Percentiles rank a stretch among this genome's conserved stretches.
phyloP scores from a whole-genome alignment of 257 asterid species.

The Lycium ferocissimum region DNA sequence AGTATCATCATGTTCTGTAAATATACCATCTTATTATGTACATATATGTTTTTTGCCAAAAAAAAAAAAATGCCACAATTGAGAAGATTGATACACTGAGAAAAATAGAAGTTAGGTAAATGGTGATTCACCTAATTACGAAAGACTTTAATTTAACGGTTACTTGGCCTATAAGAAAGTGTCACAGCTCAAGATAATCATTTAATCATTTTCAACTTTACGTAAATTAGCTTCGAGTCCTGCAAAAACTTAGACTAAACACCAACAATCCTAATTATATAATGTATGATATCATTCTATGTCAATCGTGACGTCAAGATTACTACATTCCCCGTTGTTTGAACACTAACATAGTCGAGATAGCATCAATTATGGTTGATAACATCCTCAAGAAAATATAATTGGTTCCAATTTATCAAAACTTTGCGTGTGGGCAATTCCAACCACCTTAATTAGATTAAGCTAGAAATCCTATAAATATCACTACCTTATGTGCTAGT shows the following conservation, averaged over 20 bases:
- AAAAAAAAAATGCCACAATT: background rate
- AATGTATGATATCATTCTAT: background rate
- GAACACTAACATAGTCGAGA: background rate
- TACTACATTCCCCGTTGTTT: background rate
- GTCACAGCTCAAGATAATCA: background rate
- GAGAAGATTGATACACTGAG: background rate
- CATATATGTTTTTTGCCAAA: too few species aligned
- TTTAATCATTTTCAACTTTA: conserved; percentile 18
- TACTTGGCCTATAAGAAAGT: background rate
- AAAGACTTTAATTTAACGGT: background rate
- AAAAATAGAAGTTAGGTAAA: conserved; percentile 12
- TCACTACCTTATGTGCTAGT: background rate
- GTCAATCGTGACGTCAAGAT: background rate
- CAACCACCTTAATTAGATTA: conserved; percentile 14
- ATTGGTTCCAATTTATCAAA: background rate
- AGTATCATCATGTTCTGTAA: too few species aligned
- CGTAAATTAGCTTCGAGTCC: background rate
- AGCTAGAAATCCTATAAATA: conserved; percentile 18
- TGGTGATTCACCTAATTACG: background rate
- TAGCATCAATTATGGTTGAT: background rate
- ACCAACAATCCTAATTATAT: conserved; percentile 2
- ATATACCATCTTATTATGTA: too few species aligned
- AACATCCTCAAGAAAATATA: conserved; percentile 1
- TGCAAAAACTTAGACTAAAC: background rate
- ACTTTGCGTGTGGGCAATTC: conserved; percentile 43